phyloP scores from a whole-genome alignment of 495 filamentous ascomycete species.

The Pseudevernia furfuracea region DNA sequence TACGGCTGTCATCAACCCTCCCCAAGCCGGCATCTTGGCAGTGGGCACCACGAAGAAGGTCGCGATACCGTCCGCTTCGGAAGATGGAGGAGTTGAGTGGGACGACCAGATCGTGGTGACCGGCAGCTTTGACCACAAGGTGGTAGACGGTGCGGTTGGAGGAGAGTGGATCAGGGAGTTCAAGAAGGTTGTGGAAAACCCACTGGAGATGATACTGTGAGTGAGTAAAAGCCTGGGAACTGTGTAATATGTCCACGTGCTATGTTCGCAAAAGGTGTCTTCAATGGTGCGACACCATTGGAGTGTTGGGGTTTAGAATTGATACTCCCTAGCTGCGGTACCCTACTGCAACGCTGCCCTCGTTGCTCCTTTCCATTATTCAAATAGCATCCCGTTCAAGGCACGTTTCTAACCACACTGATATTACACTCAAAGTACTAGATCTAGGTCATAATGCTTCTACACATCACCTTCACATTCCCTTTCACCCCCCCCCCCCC shows the following conservation, averaged over 20 bases:
- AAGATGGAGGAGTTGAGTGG: constrained; percentile 90
- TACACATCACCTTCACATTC: not conserved
- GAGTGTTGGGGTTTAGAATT: not conserved
- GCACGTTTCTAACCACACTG: not conserved
- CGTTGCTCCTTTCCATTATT: not conserved
- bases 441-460: not conserved
- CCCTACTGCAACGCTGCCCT: not conserved
- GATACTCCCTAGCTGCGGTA: not conserved
- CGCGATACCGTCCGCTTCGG: constrained; percentile 62
- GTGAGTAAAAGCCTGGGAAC: not conserved
- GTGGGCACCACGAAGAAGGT: constrained; percentile 94
- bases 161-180: constrained; percentile 95
- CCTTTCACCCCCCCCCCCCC: not conserved
- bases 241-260: not conserved
- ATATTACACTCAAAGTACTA: not conserved
- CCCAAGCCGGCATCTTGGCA: constrained; percentile 91
- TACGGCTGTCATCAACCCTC: constrained; percentile 99
- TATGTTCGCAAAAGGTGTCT: not conserved
- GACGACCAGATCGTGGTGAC: constrained; percentile 95
- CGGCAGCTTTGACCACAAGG: constrained; percentile 95
- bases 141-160: constrained; percentile 86
- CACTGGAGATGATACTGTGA: constrained; percentile 85
- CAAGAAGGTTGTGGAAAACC: constrained; percentile 97
- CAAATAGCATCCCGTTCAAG: not conserved
- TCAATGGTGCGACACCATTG: no score